Base-by-base conservation (phyloP, 2,329 filamentous ascomycete species). In the Cryphonectria carpinicola region DNA sequence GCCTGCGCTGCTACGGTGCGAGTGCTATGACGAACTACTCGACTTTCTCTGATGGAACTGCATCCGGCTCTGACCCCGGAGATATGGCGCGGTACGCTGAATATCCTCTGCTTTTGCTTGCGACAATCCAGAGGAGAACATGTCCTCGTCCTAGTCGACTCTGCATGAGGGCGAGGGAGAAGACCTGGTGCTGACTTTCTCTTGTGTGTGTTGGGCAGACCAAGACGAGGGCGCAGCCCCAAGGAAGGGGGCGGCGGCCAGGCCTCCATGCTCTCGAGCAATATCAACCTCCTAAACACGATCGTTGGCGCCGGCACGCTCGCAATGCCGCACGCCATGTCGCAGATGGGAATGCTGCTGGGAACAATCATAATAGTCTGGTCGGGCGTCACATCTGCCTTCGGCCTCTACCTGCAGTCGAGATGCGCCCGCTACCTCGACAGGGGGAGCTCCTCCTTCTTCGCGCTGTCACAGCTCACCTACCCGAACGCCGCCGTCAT, bases 401-500 rank as follows among this genome's bases (percentile, higher is more conserved):
- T 99, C 77, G 96, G 96, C 32, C 88, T 99, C 43, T 99, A 98
- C 79, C 90, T 99, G 8, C 96, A 99, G 80, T 92, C 95, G 46
- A 90, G 93, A 83, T 98, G 96, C 84, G 93, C 96, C 6, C 89
- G 93, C 79, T 99, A 99, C 80, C 86, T 99, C 74, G 96, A 98
- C 74, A 89, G 94, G 73, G 96, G 96, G 58, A 89, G 89, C 6
- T 89, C 95, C 0, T 97, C 94, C 49, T 99, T 99, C 83, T 98
- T 98, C 78, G 94, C 95, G n/a, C 85, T 99, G 22, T 97, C 94
- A 19, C 95, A 99, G 80, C 89, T 99, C 73, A 98, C 96, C 6
- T 99, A 98, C 77, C 96, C 96, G 1, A 97, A 97, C 79, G 94
- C 95, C 2, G 93, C 96, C 11, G 94, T 99, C 63, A 86, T 98